Evolutionary conservation across 352 stramenopile species (phyloP), one percentile per base, ranked within the genome.

Genomic region (Globisporangium splendens): DNA sequence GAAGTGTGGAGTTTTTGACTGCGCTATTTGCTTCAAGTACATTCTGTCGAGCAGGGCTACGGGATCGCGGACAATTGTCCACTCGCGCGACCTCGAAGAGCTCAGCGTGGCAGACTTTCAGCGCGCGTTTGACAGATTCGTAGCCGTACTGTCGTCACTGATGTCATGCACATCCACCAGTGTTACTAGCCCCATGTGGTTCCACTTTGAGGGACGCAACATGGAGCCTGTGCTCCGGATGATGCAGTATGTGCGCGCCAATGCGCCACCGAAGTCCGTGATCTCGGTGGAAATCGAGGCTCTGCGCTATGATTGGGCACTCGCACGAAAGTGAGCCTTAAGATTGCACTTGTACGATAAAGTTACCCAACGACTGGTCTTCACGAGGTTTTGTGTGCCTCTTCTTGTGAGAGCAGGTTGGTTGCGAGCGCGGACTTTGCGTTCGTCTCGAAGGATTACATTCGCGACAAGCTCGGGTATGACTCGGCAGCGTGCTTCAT

Each of bases 391-490:
- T 31, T 31, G 24, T 31, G 24, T 31, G 24, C 5, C 24, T 6
- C 24, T 31, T 31, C 24, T 31, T 2, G 24, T 31, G 24, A 31
- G 2, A 31, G 5, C 24, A 31, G 24, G 24, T 31, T 31, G 5
- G 24, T 31, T 6, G 24, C 24, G 24, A 31, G 24, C 24, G 24
- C 24, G 24, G 65, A 89, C 48, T 75, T 77, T 46, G 78, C 75
- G 13, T 92, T 90, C 60, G 64, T 86, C 41, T 92, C 83, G 6
- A 92, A 90, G 50, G 79, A 90, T 52, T 90, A 90, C 50, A 61
- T 92, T 28, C 72, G 70, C 35, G 67, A 86, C 47, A 88, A 84
- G 24, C 66, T 91, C 15, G 21, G 35, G 7, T 65, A 86, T 18
- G 28, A 43, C 18, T 69, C 59, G 8, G 83, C 83, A 0, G n/a